These are phyloP conservation scores for Dendryphion nanum DNA, from an alignment of 2,329 filamentous ascomycete genomes.

Conservation along the genomic window DNA sequence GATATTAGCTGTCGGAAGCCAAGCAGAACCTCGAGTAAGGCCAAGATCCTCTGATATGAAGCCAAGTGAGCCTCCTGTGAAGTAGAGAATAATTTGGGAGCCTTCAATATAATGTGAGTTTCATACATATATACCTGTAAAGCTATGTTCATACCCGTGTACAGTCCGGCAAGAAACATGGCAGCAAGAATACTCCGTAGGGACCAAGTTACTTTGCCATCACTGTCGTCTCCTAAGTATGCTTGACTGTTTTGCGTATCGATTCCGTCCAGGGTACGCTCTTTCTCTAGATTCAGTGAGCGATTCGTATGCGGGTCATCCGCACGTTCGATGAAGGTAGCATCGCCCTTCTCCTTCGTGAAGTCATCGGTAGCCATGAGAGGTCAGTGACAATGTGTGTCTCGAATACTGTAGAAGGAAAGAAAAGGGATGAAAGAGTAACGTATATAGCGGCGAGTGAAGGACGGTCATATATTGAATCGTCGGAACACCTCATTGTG, in stretches of 20 bases:
- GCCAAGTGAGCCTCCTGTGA: conserved; percentile 29
- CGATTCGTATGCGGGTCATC: conserved; percentile 15
- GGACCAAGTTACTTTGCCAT: conserved; percentile 40
- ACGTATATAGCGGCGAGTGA: background rate
- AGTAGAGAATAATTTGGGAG: conserved; percentile 36
- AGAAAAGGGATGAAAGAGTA: conserved; percentile 1
- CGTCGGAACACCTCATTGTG: too few relatives aligned
- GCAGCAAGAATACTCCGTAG: conserved; percentile 34
- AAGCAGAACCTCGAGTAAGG: conserved; percentile 21
- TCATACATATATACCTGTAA: background rate
- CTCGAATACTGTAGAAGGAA: background rate
- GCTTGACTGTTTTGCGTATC: conserved; percentile 37
- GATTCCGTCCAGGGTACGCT: conserved; percentile 26
- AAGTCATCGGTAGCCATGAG: conserved; percentile 16
- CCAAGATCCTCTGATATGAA: conserved; percentile 30
- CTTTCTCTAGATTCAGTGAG: conserved; percentile 22
- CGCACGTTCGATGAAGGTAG: conserved; percentile 22
- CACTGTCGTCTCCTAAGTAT: conserved; percentile 41
- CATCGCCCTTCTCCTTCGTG: conserved; percentile 20
- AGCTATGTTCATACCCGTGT: conserved; percentile 26
- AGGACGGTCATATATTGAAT: conserved; percentile 5
- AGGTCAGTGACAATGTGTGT: too few relatives aligned
- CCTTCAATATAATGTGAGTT: conserved; percentile 15
- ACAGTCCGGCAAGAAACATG: conserved; percentile 38
- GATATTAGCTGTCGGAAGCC: conserved; percentile 36